These are phyloP conservation scores for Epichloe scottii DNA, from an alignment of 2,329 filamentous ascomycete species.

Conservation along the genomic window DNA sequence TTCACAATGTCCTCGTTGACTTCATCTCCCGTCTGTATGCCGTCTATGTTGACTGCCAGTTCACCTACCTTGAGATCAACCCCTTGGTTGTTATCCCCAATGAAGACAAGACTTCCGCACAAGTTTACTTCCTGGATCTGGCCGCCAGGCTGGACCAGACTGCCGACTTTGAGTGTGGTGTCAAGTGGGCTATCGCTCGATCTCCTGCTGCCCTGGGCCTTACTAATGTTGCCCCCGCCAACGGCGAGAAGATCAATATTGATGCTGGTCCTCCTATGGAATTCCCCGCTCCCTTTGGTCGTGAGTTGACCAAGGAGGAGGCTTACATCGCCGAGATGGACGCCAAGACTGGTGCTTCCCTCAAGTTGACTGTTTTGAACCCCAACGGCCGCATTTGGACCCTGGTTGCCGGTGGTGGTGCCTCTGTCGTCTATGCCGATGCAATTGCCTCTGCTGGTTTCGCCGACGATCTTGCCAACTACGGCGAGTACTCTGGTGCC, in stretches of 20 bases:
- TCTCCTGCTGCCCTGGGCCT: conserved; percentile 81
- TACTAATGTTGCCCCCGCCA: conserved; percentile 48
- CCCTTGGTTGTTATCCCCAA: conserved; percentile 97
- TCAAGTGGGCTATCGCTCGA: conserved; percentile 96
- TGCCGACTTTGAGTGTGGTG: conserved; percentile 97
- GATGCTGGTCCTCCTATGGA: conserved; percentile 97
- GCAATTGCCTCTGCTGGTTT: conserved; percentile 95
- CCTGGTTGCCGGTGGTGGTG: conserved; percentile 96
- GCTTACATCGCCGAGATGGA: conserved; percentile 98
- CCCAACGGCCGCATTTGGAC: conserved; percentile 89
- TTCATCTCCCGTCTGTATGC: conserved; percentile 98
- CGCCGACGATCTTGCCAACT: conserved; percentile 94
- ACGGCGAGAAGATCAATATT: conserved; percentile 70
- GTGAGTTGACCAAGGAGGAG: conserved; percentile 97
- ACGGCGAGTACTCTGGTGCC: conserved; percentile 98
- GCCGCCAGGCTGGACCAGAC: conserved; percentile 99
- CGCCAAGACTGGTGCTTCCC: conserved; percentile 96
- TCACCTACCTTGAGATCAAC: conserved; percentile 99
- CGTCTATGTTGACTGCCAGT: conserved; percentile 99
- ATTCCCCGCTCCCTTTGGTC: conserved; percentile 97
- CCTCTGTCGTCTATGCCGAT: conserved; percentile 96
- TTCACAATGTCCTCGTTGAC: conserved; percentile 97
- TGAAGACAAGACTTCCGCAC: conserved; percentile 77
- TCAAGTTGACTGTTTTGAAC: conserved; percentile 97
- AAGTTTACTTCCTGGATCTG: conserved; percentile 95